Evolutionary conservation across 2,329 filamentous ascomycete genomes (phyloP).

Genomic region (Ceratocystis harringtonii): DNA sequence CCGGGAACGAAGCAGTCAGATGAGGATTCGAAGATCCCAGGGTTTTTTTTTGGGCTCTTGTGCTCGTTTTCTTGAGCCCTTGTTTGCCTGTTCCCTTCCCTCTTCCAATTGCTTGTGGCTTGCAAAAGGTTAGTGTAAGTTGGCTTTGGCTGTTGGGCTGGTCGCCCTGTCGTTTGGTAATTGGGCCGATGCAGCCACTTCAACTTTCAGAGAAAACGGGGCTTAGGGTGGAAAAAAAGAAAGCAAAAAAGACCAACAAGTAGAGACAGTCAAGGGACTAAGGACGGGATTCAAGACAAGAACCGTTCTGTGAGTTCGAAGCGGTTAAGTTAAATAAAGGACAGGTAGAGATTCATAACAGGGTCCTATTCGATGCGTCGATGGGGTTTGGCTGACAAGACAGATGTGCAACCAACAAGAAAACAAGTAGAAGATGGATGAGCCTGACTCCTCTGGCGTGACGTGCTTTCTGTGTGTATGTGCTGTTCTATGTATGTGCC

Average conservation of each 20-base stretch:
- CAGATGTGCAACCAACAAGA: neutral
- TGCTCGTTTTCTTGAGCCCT: neutral
- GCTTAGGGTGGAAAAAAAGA: neutral
- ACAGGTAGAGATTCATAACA: neutral
- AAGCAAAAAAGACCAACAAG: neutral
- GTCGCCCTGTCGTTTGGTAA: neutral
- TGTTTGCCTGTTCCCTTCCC: neutral
- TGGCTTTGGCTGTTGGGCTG: neutral
- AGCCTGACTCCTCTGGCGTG: slow-evolving; percentile 2
- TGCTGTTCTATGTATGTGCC: neutral
- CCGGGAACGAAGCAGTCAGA: neutral
- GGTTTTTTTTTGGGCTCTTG: neutral
- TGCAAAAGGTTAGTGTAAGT: neutral
- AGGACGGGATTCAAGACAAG: neutral
- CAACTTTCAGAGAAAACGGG: neutral
- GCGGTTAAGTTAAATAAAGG: neutral
- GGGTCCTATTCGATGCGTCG: neutral
- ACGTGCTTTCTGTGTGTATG: neutral
- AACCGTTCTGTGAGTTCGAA: neutral
- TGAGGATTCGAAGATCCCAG: neutral
- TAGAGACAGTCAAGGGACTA: neutral
- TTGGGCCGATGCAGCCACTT: slow-evolving; percentile 1
- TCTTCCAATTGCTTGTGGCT: neutral
- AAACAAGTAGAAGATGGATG: neutral
- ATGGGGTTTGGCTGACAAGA: neutral